Percentiles rank a stretch among this genome's conserved stretches.
phyloP scores from a whole-genome alignment of 495 filamentous ascomycete genomes.

The Lasiosphaeria ovina region DNA sequence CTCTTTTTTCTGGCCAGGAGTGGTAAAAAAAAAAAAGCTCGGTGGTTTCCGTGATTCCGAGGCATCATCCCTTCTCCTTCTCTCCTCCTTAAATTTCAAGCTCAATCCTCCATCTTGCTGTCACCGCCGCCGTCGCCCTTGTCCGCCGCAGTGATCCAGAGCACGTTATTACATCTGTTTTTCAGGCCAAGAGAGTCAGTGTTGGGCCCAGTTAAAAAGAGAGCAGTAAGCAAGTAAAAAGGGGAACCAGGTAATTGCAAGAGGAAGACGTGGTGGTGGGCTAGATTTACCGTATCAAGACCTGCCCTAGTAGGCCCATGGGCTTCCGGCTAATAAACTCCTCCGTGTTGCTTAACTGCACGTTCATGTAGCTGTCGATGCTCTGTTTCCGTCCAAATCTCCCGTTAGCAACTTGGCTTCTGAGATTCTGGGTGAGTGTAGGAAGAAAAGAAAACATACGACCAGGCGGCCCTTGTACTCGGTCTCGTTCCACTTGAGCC shows the following conservation, averaged over 20 bases:
- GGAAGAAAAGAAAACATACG: constrained; percentile 25
- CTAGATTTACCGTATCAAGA: constrained; percentile 75
- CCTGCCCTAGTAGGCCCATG: constrained; percentile 79
- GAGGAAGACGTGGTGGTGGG: background rate
- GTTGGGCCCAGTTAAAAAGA: too few species aligned
- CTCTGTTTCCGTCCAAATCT: constrained; percentile 17
- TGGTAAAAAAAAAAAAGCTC: constrained; percentile 1
- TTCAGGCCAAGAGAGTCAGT: background rate
- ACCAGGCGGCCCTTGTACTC: constrained; percentile 94
- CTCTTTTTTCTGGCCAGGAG: background rate
- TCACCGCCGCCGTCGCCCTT: constrained; percentile 52
- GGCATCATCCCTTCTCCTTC: background rate
- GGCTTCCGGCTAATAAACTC: constrained; percentile 89
- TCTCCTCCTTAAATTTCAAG: background rate
- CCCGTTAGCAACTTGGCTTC: background rate
- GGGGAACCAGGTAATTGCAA: background rate
- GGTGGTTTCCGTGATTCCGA: background rate
- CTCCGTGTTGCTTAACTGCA: constrained; percentile 83
- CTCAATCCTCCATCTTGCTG: constrained; percentile 62
- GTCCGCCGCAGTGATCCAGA: constrained; percentile 78
- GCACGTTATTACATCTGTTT: constrained; percentile 67
- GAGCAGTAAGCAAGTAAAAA: constrained; percentile 5
- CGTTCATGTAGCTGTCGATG: constrained; percentile 98
- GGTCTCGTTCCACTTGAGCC: constrained; percentile 95
- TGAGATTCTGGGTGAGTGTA: background rate